Conservation (phyloP, 768 basidiomycete species). For the Tricholoma saponaceum region DNA sequence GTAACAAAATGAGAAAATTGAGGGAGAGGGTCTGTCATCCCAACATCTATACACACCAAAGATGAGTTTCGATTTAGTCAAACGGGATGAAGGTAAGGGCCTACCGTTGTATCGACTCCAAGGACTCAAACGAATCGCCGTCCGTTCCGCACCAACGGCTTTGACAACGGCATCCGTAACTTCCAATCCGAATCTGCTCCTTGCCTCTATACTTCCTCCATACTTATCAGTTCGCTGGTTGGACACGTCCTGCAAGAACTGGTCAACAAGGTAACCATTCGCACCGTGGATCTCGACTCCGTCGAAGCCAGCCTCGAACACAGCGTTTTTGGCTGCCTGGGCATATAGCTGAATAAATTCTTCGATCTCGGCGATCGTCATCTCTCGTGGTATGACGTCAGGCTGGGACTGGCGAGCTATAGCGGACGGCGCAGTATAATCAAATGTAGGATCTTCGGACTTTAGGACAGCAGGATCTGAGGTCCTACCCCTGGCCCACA, state of each 20-base stretch:
- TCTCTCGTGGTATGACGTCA: slow-evolving; percentile 28
- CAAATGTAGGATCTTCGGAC: slow-evolving; percentile 30
- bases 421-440: slow-evolving; percentile 29
- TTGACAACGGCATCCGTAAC: slow-evolving; percentile 46
- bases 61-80: slow-evolving; percentile 11
- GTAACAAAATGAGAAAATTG: slow-evolving; percentile 49
- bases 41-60: slow-evolving; percentile 32
- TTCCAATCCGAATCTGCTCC: slow-evolving; percentile 54
- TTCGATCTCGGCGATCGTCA: slow-evolving; percentile 44
- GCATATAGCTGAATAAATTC: slow-evolving; percentile 49
- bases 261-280: slow-evolving; percentile 50
- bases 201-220: slow-evolving; percentile 62
- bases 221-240: slow-evolving; percentile 63
- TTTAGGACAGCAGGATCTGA: slow-evolving; percentile 29
- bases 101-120: slow-evolving; percentile 42
- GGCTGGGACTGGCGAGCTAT: slow-evolving; percentile 19
- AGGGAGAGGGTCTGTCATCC: slow-evolving; percentile 49
- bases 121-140: slow-evolving; percentile 54
- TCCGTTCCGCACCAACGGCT: slow-evolving; percentile 50
- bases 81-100: slow-evolving; percentile 3
- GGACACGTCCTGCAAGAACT: slow-evolving; percentile 52
- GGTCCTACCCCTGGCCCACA: slow-evolving; percentile 52
- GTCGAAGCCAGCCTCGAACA: slow-evolving; percentile 61
- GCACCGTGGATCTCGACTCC: slow-evolving; percentile 49
- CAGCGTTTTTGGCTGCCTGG: slow-evolving; percentile 51